Evolutionary conservation across 805 yeast species (phyloP).

Genomic region (Cyberlindnera galapagoensis): DNA sequence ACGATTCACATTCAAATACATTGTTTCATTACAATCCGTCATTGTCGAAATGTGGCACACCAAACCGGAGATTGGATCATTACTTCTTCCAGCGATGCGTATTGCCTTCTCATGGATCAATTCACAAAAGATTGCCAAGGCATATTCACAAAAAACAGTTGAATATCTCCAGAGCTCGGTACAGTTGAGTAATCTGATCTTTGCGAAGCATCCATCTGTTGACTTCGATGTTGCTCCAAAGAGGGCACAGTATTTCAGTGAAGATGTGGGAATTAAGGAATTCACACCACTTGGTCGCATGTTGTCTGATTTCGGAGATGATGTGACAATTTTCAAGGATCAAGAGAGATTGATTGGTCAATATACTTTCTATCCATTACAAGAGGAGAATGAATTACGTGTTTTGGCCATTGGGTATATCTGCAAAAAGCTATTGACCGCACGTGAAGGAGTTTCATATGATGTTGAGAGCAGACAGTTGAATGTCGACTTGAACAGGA

Average conservation of each 20-base stretch:
- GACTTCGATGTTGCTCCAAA: constrained; percentile 30
- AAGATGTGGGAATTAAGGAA: constrained; percentile 59
- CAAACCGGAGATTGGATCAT: constrained; percentile 14
- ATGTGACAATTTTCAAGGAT: constrained; percentile 14
- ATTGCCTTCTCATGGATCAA: constrained; percentile 53
- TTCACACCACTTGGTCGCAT: constrained; percentile 48
- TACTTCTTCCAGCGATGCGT: constrained; percentile 36
- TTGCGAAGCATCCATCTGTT: constrained; percentile 6
- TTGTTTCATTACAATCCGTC: constrained; percentile 28
- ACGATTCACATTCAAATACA: constrained; percentile 35
- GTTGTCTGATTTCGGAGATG: constrained; percentile 57
- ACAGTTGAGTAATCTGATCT: constrained; percentile 26
- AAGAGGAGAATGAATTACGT: constrained; percentile 28
- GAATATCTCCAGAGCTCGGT: constrained; percentile 27
- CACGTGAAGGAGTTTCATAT: constrained; percentile 26
- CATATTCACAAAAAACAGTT: constrained; percentile 27
- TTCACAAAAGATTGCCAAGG: constrained; percentile 38
- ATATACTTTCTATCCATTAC: constrained; percentile 22
- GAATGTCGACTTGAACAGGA: constrained; percentile 11
- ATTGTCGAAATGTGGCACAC: constrained; percentile 27
- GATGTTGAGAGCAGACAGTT: constrained; percentile 14
- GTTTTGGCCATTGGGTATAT: constrained; percentile 28
- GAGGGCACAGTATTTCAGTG: constrained; percentile 51
- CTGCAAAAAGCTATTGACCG: constrained; percentile 24
- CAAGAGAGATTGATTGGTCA: constrained; percentile 19